Base-by-base conservation (phyloP, 805 yeast species). In the Ascoidea asiatica region DNA sequence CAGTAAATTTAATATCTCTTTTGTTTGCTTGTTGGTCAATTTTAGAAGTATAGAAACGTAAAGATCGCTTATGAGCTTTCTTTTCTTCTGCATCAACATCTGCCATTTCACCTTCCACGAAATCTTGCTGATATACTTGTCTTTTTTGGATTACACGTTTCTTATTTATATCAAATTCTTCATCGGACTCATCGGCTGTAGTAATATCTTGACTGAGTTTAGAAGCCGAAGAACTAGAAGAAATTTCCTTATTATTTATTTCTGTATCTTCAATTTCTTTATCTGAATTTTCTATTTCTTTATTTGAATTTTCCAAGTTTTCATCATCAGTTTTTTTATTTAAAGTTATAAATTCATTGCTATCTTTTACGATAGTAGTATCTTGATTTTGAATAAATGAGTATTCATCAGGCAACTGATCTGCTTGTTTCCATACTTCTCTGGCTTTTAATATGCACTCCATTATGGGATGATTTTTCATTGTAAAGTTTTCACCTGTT, bases 1-100 rank as follows among this genome's bases (percentile, higher is more conserved):
- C 98, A 40, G 76, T 69, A 49, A 66, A 73, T 52, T 65, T 70
- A 41, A 79, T 80, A 39, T 64, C 66, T 48, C 74, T 73, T 60
- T 81, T 81, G 52, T 70, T 69, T 21, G 73, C 79, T 43, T 80
- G 81, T 64, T 89, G 95, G 60, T 88, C 96, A 61, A 92, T 89
- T 63, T 90, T 89, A 47, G 97, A 85, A 1, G 98, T 92, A 71
- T 92, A 92, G 77, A 92, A 92, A 48, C 97, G 79, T 55, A 92
- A 74, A 2, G 95, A 73, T 57, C 76, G 77, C 67, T 81, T 83
- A 54, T 94, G 78, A 19, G 79, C 74, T 47, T 73, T 75, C 66
- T 89, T 90, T 47, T 88, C 97, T 56, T 86, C 95, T 40, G 73
- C 71, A 62, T 92, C 97, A 41, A 87, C 79, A 21, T 78, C 92